Evolutionary conservation across 176 grass and related monocot genomes (phyloP).

Genomic region (Elaeis guineensis): DNA sequence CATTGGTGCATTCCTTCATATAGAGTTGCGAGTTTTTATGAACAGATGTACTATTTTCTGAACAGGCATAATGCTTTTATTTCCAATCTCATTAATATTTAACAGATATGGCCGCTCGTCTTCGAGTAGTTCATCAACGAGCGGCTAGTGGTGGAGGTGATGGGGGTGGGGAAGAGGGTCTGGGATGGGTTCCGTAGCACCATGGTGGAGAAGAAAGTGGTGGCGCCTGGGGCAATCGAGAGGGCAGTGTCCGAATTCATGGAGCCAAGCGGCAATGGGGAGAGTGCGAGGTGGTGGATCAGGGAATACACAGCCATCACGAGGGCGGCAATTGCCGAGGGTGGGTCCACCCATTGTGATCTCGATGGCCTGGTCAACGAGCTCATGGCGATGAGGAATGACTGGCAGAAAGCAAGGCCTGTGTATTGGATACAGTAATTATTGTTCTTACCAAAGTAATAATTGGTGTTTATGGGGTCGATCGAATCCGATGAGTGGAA

Average conservation of each 20-base stretch:
- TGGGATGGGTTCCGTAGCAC: conserved; percentile 45
- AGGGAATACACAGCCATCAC: conserved; percentile 29
- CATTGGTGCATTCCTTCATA: too few relatives aligned
- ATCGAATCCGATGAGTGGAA: too few relatives aligned
- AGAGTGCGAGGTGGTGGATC: conserved; percentile 16
- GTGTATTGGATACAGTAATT: too few relatives aligned
- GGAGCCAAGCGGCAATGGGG: conserved; percentile 22
- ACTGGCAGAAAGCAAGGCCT: too few relatives aligned
- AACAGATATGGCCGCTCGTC: too few relatives aligned
- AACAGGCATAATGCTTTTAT: too few relatives aligned
- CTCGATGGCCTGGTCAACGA: conserved; percentile 49
- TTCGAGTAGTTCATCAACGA: too few relatives aligned
- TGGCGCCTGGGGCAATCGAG: conserved; percentile 41
- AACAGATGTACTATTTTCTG: too few relatives aligned
- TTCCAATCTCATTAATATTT: too few relatives aligned
- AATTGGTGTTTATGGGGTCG: too few relatives aligned
- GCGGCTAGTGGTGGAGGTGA: conserved; percentile 50
- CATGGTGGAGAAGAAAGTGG: conserved; percentile 15
- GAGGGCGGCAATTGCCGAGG: conserved; percentile 24
- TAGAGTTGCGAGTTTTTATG: too few relatives aligned
- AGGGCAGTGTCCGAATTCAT: conserved; percentile 39
- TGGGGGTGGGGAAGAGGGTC: conserved; percentile 31
- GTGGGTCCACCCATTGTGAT: conserved; percentile 48
- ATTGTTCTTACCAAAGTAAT: too few relatives aligned
- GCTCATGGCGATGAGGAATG: conserved; percentile 7